These are phyloP conservation scores for Metschnikowia reukaufii DNA, from an alignment of 805 yeast genomes.

Conservation along the genomic window DNA sequence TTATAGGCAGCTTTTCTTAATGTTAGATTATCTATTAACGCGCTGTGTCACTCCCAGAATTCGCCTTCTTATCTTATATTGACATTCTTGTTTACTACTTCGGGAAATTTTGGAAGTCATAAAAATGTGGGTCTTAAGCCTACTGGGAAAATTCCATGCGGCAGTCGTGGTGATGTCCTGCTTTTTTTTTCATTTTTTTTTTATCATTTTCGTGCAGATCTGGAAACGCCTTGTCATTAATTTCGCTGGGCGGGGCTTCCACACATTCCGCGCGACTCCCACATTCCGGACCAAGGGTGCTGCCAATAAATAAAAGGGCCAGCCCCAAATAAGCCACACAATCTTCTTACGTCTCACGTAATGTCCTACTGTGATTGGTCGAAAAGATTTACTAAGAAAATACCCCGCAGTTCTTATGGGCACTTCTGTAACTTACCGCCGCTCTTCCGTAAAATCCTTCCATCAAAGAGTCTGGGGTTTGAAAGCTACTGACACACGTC, in stretches of 20 bases:
- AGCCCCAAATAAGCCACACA: not conserved
- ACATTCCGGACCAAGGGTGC: not conserved
- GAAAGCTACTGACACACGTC: not conserved
- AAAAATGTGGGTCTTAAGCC: too few species aligned
- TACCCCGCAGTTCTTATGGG: not conserved
- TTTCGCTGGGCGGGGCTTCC: not conserved
- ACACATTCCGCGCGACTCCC: not conserved
- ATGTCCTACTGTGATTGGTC: not conserved
- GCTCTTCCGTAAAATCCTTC: not conserved
- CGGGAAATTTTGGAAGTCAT: too few species aligned
- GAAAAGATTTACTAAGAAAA: too few species aligned
- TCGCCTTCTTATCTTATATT: too few species aligned
- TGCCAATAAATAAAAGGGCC: not conserved
- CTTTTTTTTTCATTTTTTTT: too few species aligned
- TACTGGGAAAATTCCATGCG: too few species aligned
- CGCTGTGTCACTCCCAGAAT: too few species aligned
- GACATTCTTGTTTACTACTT: too few species aligned
- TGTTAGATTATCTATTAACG: too few species aligned
- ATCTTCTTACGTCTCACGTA: not conserved
- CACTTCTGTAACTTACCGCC: not conserved
- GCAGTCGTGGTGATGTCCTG: too few species aligned
- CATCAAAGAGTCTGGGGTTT: not conserved
- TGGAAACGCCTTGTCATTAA: not conserved
- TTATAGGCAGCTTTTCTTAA: too few species aligned
- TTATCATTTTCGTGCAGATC: not conserved